Conservation (phyloP, 148 eudicot genomes). For the Fallopia convolvulus region DNA sequence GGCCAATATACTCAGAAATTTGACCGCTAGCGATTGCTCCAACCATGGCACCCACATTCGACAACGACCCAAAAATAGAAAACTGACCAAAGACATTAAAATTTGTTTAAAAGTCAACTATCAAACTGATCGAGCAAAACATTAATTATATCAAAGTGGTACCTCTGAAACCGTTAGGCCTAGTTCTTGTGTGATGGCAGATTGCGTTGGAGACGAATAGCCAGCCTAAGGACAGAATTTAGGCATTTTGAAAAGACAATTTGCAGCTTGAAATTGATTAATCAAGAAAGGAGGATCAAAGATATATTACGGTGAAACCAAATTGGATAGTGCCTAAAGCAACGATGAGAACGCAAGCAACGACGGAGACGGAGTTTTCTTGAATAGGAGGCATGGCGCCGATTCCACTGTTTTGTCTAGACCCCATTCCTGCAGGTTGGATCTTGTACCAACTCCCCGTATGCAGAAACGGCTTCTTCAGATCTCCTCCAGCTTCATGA, state of each 20-base stretch:
- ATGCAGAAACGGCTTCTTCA: constrained; percentile 78
- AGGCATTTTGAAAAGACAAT: not conserved
- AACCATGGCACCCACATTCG: constrained; percentile 99
- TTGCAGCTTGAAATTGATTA: not conserved
- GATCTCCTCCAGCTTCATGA: constrained; percentile 43
- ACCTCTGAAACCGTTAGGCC: constrained; percentile 82
- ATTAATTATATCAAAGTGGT: not conserved
- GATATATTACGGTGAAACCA: constrained; percentile 70
- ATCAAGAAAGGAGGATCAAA: not conserved
- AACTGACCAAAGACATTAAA: constrained; percentile 31
- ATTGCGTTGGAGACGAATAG: constrained; percentile 81
- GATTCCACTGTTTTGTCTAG: constrained; percentile 73
- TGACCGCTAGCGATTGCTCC: constrained; percentile 98
- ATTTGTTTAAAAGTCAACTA: not conserved
- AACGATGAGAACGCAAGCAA: constrained; percentile 89
- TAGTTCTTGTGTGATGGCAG: constrained; percentile 59
- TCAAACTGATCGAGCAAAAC: not conserved
- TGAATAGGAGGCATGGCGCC: constrained; percentile 63
- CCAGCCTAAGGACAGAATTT: constrained; percentile 39
- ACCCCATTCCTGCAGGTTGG: constrained; percentile 40
- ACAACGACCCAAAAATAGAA: constrained; percentile 82
- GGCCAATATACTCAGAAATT: constrained; percentile 89
- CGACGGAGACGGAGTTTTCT: constrained; percentile 71
- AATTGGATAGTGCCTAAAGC: constrained; percentile 95
- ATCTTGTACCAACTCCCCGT: constrained; percentile 93